These are phyloP conservation scores for Hypomyces rosellus DNA, from an alignment of 2,329 filamentous ascomycete species.

Conservation along the genomic window DNA sequence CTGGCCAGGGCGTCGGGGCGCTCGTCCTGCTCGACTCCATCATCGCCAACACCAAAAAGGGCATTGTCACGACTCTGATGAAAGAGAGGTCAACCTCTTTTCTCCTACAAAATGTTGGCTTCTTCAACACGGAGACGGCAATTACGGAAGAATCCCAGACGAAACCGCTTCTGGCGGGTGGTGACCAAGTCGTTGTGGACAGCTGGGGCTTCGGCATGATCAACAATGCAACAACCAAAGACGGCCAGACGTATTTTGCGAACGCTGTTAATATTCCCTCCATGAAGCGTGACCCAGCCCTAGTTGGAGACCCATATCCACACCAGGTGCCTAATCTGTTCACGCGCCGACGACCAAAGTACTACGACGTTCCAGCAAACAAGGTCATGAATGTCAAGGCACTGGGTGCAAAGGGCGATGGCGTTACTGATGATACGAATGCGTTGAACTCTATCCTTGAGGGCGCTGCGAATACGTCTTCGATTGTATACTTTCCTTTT, in stretches of 20 bases:
- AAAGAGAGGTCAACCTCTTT: constrained; percentile 14
- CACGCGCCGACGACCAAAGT: constrained; percentile 1
- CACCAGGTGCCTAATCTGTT: neutral
- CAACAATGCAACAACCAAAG: neutral
- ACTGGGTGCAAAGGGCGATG: no score
- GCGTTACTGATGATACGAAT: no score
- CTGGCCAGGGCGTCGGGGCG: constrained; percentile 15
- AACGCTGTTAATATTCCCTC: no score
- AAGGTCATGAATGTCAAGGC: neutral
- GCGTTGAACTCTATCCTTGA: neutral
- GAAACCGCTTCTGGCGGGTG: neutral
- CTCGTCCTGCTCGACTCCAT: constrained; percentile 3
- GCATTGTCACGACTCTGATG: constrained; percentile 4
- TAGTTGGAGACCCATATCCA: neutral
- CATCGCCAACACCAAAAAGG: neutral
- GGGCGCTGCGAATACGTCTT: neutral
- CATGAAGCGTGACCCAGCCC: neutral
- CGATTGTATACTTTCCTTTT: neutral
- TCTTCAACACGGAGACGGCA: neutral
- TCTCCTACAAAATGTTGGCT: constrained; percentile 9
- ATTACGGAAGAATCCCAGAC: no score
- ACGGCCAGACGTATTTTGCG: neutral
- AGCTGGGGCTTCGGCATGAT: constrained; percentile 1
- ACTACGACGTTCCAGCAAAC: neutral
- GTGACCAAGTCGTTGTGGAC: neutral